Evolutionary conservation across 108 stramenopile genomes (phyloP).

Genomic region (Discostella stelligeroides): DNA sequence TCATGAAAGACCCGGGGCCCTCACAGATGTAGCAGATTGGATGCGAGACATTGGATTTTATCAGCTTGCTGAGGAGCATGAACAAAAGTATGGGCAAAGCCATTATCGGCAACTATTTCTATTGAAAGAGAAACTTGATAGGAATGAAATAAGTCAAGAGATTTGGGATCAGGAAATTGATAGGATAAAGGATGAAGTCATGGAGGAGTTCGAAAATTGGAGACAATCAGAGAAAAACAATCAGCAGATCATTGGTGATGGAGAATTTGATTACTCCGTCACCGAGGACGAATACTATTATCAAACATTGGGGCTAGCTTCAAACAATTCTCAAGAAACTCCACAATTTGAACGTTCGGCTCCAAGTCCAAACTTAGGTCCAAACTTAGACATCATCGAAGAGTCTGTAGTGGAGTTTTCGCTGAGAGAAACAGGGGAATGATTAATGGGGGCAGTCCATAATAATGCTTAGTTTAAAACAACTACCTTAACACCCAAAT

Average conservation of each 20-base stretch:
- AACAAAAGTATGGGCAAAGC: slow-evolving; percentile 76
- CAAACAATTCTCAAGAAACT: slow-evolving; percentile 23
- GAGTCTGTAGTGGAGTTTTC: slow-evolving; percentile 46
- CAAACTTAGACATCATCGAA: slow-evolving; percentile 35
- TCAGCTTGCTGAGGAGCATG: slow-evolving; percentile 81
- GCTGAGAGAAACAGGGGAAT: slow-evolving; percentile 19
- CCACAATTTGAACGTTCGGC: slow-evolving; percentile 22
- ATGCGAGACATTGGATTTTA: slow-evolving; percentile 72
- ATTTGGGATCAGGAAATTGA: slow-evolving; percentile 48
- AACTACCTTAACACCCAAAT: no score
- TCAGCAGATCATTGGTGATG: slow-evolving; percentile 25
- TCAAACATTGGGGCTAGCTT: slow-evolving; percentile 34
- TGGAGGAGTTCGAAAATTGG: slow-evolving; percentile 44
- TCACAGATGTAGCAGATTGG: slow-evolving; percentile 59
- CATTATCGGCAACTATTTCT: slow-evolving; percentile 39
- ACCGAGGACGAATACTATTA: slow-evolving; percentile 51
- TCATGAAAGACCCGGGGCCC: slow-evolving; percentile 57
- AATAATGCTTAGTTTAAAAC: neutral
- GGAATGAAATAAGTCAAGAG: slow-evolving; percentile 41
- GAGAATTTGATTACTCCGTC: slow-evolving; percentile 43
- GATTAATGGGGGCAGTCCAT: neutral
- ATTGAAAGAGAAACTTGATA: slow-evolving; percentile 41
- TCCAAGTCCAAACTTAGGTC: slow-evolving; percentile 33
- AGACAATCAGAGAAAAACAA: slow-evolving; percentile 10
- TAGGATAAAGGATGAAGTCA: slow-evolving; percentile 45